Conservation (phyloP, 225 moss, liverwort and hornwort species). For the Antitrichia curtipendula region DNA sequence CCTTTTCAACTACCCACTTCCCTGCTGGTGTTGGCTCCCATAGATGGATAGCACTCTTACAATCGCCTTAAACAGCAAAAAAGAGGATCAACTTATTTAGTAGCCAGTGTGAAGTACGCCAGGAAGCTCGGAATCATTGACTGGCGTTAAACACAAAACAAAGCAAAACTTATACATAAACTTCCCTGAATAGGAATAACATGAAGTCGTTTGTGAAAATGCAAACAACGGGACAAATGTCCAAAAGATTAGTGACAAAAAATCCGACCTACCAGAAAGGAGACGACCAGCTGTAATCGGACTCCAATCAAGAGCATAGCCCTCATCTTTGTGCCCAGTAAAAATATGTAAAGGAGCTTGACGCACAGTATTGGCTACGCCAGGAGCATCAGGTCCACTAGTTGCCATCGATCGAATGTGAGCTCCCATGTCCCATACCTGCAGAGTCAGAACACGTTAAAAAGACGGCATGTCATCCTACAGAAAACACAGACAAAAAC, state of each 20-base stretch:
- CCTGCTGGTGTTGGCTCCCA: constrained; percentile 82
- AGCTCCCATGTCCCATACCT: constrained; percentile 88
- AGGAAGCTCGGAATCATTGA: not conserved
- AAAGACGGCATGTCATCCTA: not conserved
- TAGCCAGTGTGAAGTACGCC: not conserved
- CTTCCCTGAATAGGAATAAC: not conserved
- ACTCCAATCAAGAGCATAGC: constrained; percentile 96
- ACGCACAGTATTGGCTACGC: constrained; percentile 22
- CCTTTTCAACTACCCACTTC: constrained; percentile 82
- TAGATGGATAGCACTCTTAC: constrained; percentile 68
- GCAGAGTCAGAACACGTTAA: not conserved
- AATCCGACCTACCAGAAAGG: constrained; percentile 55
- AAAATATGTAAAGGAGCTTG: constrained; percentile 85
- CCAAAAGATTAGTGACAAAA: not conserved
- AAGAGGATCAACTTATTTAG: not conserved
- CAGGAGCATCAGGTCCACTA: constrained; percentile 32
- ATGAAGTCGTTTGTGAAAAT: not conserved
- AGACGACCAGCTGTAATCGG: constrained; percentile 73
- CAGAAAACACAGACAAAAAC: not conserved
- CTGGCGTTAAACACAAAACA: not conserved
- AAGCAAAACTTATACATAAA: not conserved
- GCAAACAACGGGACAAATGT: not conserved
- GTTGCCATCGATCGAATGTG: constrained; percentile 70
- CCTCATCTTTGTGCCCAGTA: constrained; percentile 88
- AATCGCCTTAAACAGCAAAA: constrained; percentile 52